Evolutionary conservation across 225 moss, liverwort and hornwort genomes (phyloP).

Genomic region (Sphagnum contortum): DNA sequence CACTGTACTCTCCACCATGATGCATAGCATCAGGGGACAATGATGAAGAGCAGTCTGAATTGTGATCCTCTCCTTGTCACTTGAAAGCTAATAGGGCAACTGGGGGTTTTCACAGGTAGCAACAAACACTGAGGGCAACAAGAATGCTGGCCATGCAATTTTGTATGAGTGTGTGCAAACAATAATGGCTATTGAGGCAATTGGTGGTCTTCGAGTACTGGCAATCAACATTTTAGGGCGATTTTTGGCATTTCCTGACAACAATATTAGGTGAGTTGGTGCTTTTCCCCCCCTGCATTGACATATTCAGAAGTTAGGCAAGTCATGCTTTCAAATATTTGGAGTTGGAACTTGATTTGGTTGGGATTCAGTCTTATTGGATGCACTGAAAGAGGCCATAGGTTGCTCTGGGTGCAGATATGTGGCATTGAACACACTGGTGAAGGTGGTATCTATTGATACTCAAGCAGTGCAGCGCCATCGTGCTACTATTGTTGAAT

Average conservation of each 20-base stretch:
- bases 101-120: constrained; percentile 55
- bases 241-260: constrained; percentile 79
- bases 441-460: constrained; percentile 80
- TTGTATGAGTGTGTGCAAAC: constrained; percentile 93
- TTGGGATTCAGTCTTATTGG: constrained; percentile 9
- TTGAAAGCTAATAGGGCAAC: neutral
- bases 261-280: constrained; percentile 68
- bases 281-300: neutral
- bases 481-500: constrained; percentile 70
- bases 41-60: neutral
- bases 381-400: neutral
- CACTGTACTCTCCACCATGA: neutral
- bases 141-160: constrained; percentile 98
- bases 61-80: neutral
- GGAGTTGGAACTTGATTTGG: constrained; percentile 3
- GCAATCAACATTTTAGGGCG: constrained; percentile 91
- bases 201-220: constrained; percentile 80
- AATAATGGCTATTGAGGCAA: constrained; percentile 93
- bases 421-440: constrained; percentile 89
- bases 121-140: constrained; percentile 85
- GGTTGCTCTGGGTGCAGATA: constrained; percentile 41
- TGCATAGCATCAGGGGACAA: neutral
- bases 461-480: constrained; percentile 93
- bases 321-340: neutral
- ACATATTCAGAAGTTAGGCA: neutral